These are phyloP conservation scores for Nicotiana noctiflora DNA, from an alignment of 257 asterid genomes.

Conservation along the genomic window DNA sequence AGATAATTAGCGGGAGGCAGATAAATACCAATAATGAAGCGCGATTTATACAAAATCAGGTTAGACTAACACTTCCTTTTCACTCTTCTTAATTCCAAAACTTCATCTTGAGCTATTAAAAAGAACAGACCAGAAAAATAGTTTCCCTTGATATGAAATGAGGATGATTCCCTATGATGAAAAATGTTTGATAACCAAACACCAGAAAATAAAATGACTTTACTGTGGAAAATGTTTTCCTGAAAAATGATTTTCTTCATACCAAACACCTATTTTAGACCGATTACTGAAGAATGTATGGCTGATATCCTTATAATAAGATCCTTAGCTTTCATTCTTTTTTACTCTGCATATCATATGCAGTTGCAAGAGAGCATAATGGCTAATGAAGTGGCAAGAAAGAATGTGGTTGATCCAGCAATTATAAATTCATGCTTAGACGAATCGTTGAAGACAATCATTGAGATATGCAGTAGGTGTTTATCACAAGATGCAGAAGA, in stretches of 20 bases:
- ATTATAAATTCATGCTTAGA: slow-evolving; percentile 40
- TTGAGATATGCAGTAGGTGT: slow-evolving; percentile 72
- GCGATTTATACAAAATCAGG: slow-evolving; percentile 51
- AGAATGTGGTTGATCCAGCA: slow-evolving; percentile 45
- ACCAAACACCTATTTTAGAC: no score
- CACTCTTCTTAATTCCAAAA: neutral
- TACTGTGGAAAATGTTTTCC: no score
- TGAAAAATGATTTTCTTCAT: no score
- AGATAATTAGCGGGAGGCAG: slow-evolving; percentile 59
- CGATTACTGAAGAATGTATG: no score
- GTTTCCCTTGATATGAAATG: neutral
- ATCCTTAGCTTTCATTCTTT: neutral
- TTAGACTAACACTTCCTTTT: slow-evolving; percentile 8
- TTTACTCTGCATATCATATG: neutral
- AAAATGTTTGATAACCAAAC: no score
- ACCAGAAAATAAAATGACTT: no score
- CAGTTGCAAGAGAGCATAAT: slow-evolving; percentile 49
- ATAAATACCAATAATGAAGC: slow-evolving; percentile 42
- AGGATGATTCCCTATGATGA: no score
- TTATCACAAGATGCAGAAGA: slow-evolving; percentile 51
- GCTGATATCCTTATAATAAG: neutral
- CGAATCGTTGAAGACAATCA: slow-evolving; percentile 63
- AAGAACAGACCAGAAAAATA: neutral
- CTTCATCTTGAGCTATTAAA: neutral
- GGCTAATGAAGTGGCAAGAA: slow-evolving; percentile 49